Base-by-base conservation (phyloP, 163 green algal species). In the Scenedesmus sp. region DNA sequence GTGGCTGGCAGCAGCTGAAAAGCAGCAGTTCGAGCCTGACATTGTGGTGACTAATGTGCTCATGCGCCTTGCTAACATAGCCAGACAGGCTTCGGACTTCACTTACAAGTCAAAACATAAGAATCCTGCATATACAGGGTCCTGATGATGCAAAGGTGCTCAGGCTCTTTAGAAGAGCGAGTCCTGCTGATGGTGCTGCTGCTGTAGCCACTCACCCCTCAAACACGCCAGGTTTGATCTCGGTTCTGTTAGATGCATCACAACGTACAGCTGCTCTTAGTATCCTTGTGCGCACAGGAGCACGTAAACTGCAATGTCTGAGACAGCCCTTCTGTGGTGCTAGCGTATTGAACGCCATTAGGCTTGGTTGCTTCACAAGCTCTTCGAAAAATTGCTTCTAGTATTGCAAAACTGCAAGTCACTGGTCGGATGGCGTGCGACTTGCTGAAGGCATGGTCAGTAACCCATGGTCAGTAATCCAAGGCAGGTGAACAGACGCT, bases 131-230 rank as follows among this genome's bases (percentile, higher is more conserved):
- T 9, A 26, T 15, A 15, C 70, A 52, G 23, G 23, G 70, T 79
- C 70, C 70, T 79, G 70, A 79, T 4, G 12, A 18, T 2, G 0
- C 2, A 2, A 56, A 7, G 34, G 15, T 52, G 57, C 56, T 88
- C 46, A 20, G 4, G 83, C 3, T 46, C 6, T 76, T 5, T 20
- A 15, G 46, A 20, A n/a, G 23, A 66, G 23, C 1, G 55, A 46
- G 13, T 55, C n/a, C 57, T 59, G 34, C 56, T 20, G n/a, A 18
- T 56, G 60, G 26, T 26, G 84, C n/a, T 55, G 83, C 20, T 59
- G 26, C 13, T 64, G 67, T n/a, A 52, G n/a, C 64, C 86, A 67
- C 88, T 83, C 64, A 92, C 88, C 88, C 88, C n/a, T 92, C 88
- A 77, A 82, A 83, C 2, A 92, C 88, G 18, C 88, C 88, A 82